Evolutionary conservation across 2,329 filamentous ascomycete genomes (phyloP).

Genomic region (Fusarium keratoplasticum): DNA sequence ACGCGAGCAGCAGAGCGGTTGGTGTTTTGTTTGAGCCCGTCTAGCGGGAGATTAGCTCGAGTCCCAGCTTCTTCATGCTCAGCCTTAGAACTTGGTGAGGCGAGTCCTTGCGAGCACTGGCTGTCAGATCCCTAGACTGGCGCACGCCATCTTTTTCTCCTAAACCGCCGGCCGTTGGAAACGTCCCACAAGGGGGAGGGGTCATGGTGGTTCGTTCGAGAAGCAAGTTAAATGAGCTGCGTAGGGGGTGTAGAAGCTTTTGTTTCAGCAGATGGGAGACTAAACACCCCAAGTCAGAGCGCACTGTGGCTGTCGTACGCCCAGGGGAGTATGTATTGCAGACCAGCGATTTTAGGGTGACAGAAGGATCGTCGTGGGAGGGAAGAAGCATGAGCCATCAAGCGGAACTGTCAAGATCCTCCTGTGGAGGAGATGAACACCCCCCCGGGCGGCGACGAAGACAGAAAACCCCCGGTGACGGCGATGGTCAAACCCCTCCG

Average conservation of each 20-base stretch:
- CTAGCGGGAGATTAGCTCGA: not conserved
- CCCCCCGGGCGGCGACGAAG: not conserved
- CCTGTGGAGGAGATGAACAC: not conserved
- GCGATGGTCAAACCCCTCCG: not conserved
- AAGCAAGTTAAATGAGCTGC: constrained; percentile 19
- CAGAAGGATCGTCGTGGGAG: not conserved
- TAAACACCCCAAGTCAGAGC: not conserved
- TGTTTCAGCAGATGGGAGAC: constrained; percentile 16
- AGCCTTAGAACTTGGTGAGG: not conserved
- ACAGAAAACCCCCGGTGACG: too few relatives aligned
- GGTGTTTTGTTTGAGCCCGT: not conserved
- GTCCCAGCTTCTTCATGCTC: constrained; percentile 8
- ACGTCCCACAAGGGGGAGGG: not conserved
- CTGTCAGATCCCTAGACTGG: constrained; percentile 20
- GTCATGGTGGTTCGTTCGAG: constrained; percentile 8
- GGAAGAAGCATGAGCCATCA: not conserved
- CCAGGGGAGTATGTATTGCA: not conserved
- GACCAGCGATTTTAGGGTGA: not conserved
- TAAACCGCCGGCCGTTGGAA: not conserved
- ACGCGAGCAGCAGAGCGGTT: not conserved
- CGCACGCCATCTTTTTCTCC: not conserved
- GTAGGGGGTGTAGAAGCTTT: constrained; percentile 17
- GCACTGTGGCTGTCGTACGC: not conserved
- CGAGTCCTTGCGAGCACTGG: constrained; percentile 1
- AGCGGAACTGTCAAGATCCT: not conserved